Percentiles rank a stretch among this genome's conserved stretches.
Conservation (phyloP, 2,329 filamentous ascomycete genomes). For the Grosmannia serpens region DNA sequence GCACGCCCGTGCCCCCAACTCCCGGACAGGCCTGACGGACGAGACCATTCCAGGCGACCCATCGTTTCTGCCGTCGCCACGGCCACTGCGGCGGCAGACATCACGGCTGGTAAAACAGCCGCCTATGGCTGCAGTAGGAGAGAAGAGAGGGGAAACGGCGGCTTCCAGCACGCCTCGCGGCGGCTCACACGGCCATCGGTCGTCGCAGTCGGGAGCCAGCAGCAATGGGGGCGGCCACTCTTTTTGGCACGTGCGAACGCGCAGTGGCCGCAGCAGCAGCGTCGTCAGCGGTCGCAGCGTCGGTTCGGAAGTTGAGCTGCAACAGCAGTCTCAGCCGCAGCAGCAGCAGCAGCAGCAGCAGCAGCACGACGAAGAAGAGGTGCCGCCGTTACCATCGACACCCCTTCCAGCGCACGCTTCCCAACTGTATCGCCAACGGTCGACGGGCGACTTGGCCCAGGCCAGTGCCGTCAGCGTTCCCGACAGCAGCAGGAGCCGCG, state of each 20-base stretch:
- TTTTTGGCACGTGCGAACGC: constrained; percentile 27
- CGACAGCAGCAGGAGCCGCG: not conserved
- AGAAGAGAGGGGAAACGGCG: not conserved
- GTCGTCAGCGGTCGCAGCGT: constrained; percentile 29
- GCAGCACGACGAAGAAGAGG: not conserved
- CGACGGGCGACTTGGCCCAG: constrained; percentile 10
- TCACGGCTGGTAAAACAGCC: constrained; percentile 42
- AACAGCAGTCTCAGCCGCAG: constrained; percentile 20
- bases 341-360: constrained; percentile 12
- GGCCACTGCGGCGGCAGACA: constrained; percentile 33
- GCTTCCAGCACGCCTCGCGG: not conserved
- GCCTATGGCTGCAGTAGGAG: constrained; percentile 10
- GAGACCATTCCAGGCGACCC: constrained; percentile 48
- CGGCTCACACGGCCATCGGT: not conserved
- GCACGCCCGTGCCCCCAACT: constrained; percentile 48
- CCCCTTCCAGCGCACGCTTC: not conserved
- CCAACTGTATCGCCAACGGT: constrained; percentile 7
- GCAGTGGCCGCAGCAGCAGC: constrained; percentile 37
- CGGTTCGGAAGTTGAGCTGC: constrained; percentile 11
- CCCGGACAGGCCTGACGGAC: constrained; percentile 51
- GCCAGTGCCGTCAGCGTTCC: constrained; percentile 10
- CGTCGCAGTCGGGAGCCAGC: not conserved
- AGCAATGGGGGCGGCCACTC: not conserved
- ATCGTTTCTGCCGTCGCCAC: constrained; percentile 40
- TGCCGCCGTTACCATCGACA: not conserved